These are phyloP conservation scores for Avena eriantha DNA, from an alignment of 176 grass and related monocot species.

Conservation along the genomic window DNA sequence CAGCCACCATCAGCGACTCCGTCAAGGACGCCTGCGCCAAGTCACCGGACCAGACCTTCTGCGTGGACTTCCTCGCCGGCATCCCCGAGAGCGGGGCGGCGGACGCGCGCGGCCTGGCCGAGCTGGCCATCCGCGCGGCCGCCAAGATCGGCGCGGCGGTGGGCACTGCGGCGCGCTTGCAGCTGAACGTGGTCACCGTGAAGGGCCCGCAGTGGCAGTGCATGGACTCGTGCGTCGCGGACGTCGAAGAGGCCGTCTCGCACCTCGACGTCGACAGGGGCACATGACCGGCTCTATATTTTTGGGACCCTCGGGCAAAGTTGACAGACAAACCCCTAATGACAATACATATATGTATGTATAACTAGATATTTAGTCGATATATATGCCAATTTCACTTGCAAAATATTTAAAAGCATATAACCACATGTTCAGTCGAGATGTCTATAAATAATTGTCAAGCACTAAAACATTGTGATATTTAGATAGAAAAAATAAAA, in stretches of 20 bases:
- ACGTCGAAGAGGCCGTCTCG: constrained; percentile 16
- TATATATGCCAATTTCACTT: too few relatives aligned
- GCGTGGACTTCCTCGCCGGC: background rate
- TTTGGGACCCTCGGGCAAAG: too few relatives aligned
- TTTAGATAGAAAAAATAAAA: too few relatives aligned
- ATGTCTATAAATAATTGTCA: too few relatives aligned
- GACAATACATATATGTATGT: too few relatives aligned
- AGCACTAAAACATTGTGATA: too few relatives aligned
- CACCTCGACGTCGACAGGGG: constrained; percentile 16
- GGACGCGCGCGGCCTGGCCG: background rate
- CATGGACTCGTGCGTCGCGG: constrained; percentile 20
- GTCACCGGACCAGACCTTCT: background rate
- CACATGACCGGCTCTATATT: too few relatives aligned
- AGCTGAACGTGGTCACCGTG: constrained; percentile 8
- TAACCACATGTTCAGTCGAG: too few relatives aligned
- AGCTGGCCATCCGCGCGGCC: background rate
- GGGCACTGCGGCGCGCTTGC: background rate
- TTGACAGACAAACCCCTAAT: too few relatives aligned
- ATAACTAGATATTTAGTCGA: too few relatives aligned
- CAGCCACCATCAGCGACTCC: too few relatives aligned
- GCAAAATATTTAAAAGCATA: too few relatives aligned
- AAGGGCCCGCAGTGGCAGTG: constrained; percentile 20
- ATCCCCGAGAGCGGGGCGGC: background rate
- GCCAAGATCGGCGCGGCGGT: background rate
- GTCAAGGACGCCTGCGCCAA: constrained; percentile 1